A percentile compares a stretch with the other conserved stretches of the same genome.
These are phyloP conservation scores for Roridomyces roridus DNA, from an alignment of 768 basidiomycete genomes.

Conservation along the genomic window DNA sequence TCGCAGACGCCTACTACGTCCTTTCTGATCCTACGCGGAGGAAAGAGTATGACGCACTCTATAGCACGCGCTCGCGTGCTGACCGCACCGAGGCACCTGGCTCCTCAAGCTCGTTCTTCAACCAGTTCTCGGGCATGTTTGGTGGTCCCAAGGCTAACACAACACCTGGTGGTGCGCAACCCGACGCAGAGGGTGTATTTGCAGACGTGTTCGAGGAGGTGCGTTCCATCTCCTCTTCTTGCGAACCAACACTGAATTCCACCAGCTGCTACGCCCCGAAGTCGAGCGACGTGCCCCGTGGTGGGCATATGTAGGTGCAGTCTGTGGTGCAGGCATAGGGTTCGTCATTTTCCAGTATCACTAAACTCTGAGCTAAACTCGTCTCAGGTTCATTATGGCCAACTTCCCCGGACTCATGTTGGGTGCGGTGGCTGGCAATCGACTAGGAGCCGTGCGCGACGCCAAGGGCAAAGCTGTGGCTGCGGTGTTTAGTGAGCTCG, in stretches of 20 bases:
- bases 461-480: slow-evolving; percentile 96
- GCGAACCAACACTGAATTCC: neutral
- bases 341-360: slow-evolving; percentile 56
- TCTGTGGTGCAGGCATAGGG: slow-evolving; percentile 59
- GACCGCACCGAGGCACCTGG: slow-evolving; percentile 68
- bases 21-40: slow-evolving; percentile 80
- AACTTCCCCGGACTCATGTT: slow-evolving; percentile 88
- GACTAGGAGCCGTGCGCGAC: slow-evolving; percentile 90
- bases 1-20: slow-evolving; percentile 95
- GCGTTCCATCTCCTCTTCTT: slow-evolving; percentile 22
- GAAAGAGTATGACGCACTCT: slow-evolving; percentile 74
- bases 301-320: slow-evolving; percentile 78
- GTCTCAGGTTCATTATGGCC: slow-evolving; percentile 65
- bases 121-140: slow-evolving; percentile 78
- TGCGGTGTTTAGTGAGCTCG: slow-evolving; percentile 81
- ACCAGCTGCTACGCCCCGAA: slow-evolving; percentile 79
- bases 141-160: slow-evolving; percentile 44
- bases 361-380: slow-evolving; percentile 56
- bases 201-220: slow-evolving; percentile 94
- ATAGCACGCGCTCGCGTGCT: slow-evolving; percentile 54
- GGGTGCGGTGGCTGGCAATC: slow-evolving; percentile 87
- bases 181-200: slow-evolving; percentile 83
- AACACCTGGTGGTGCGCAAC: slow-evolving; percentile 47
- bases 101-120: slow-evolving; percentile 78
- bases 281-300: slow-evolving; percentile 72